These are phyloP conservation scores for Linderina pennispora DNA, from an alignment of 192 early-diverging fungal genomes.

Conservation along the genomic window DNA sequence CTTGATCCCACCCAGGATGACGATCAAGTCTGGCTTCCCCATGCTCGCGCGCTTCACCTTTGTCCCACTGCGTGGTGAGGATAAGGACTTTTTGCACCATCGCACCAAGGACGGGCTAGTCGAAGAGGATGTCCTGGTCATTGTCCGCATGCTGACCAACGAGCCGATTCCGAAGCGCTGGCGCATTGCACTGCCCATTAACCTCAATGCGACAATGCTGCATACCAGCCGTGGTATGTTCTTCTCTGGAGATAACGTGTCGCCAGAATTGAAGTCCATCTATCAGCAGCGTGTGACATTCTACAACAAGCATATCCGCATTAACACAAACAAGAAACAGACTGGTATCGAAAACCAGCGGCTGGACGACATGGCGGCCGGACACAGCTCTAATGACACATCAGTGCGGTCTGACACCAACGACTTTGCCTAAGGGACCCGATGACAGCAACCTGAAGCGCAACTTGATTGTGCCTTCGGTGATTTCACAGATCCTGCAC, in stretches of 20 bases:
- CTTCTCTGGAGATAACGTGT: conserved; percentile 27
- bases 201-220: conserved; percentile 26
- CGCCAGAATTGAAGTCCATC: conserved; percentile 35
- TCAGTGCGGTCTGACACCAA: not conserved
- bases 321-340: conserved; percentile 20
- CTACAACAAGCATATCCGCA: conserved; percentile 40
- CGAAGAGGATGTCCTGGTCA: conserved; percentile 31
- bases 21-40: conserved; percentile 14
- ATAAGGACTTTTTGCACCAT: conserved; percentile 30
- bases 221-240: conserved; percentile 39
- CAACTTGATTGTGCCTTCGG: conserved; percentile 28
- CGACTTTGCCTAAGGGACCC: conserved; percentile 28
- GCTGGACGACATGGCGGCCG: conserved; percentile 33
- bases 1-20: conserved; percentile 20
- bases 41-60: conserved; percentile 37
- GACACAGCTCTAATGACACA: conserved; percentile 29
- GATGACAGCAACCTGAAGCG: conserved; percentile 21
- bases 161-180: conserved; percentile 36
- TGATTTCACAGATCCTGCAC: conserved; percentile 30
- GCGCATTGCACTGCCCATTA: conserved; percentile 29
- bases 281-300: conserved; percentile 29
- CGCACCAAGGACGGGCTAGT: conserved; percentile 37
- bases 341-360: conserved; percentile 17
- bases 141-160: conserved; percentile 32
- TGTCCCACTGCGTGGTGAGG: conserved; percentile 35